These are phyloP conservation scores for Pseudomassariella vexata DNA, from an alignment of 2,329 filamentous ascomycete species.

Conservation along the genomic window DNA sequence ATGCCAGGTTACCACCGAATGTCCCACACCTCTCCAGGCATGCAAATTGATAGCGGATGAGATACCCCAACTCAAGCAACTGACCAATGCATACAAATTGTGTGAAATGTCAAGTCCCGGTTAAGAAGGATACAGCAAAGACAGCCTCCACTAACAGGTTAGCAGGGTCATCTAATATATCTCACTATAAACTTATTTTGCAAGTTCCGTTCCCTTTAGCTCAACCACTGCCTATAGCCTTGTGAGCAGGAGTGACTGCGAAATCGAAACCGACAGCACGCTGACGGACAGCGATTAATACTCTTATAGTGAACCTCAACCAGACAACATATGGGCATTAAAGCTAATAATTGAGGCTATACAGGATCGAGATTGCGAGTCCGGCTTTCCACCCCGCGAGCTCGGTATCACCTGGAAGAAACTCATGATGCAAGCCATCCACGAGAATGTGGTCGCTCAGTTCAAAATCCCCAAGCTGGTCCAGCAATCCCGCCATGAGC, in stretches of 20 bases:
- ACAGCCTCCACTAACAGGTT: neutral
- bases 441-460: slow-evolving; percentile 58
- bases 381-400: slow-evolving; percentile 41
- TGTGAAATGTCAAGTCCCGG: too few relatives aligned
- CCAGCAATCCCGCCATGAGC: slow-evolving; percentile 47
- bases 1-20: too few relatives aligned
- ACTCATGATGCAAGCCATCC: slow-evolving; percentile 58
- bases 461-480: slow-evolving; percentile 49
- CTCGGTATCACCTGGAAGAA: slow-evolving; percentile 62
- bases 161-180: slow-evolving; percentile 1
- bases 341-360: slow-evolving; percentile 1
- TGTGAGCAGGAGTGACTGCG: neutral
- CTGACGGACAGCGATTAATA: slow-evolving; percentile 1
- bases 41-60: too few relatives aligned
- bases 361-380: slow-evolving; percentile 30
- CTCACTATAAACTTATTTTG: neutral
- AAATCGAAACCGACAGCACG: slow-evolving; percentile 4
- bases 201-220: neutral
- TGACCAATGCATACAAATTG: too few relatives aligned
- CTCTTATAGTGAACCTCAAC: neutral
- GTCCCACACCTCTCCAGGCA: too few relatives aligned
- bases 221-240: neutral
- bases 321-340: slow-evolving; percentile 2
- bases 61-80: too few relatives aligned
- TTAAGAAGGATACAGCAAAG: neutral